These are phyloP conservation scores for Mortierella sp. DNA, from an alignment of 371 early-diverging fungal genomes.

Conservation along the genomic window DNA sequence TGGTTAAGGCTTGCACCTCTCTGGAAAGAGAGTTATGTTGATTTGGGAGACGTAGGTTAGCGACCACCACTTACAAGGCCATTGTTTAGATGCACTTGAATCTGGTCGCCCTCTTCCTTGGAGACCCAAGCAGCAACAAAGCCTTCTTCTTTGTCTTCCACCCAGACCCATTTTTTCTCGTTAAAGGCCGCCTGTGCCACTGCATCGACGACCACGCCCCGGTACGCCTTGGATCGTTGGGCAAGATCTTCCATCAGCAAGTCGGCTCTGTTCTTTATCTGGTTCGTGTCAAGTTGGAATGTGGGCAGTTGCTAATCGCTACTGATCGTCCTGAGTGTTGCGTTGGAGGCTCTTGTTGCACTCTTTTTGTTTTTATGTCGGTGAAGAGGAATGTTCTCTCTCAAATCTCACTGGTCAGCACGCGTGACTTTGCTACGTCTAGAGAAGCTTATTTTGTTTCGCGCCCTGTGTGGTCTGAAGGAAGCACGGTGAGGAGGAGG, in stretches of 20 bases:
- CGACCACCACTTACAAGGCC: constrained; percentile 67
- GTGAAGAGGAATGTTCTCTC: not conserved
- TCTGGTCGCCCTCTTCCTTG: constrained; percentile 73
- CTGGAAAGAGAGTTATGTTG: not conserved
- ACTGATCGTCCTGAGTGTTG: not conserved
- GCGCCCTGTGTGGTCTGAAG: not conserved
- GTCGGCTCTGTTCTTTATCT: no score
- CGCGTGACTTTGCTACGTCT: not conserved
- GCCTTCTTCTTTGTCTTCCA: constrained; percentile 89
- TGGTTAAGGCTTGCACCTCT: not conserved
- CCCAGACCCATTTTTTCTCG: constrained; percentile 97
- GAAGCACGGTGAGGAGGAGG: not conserved
- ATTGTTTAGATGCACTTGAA: constrained; percentile 77
- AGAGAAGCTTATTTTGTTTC: not conserved
- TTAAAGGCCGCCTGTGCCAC: constrained; percentile 81
- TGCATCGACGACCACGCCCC: constrained; percentile 68
- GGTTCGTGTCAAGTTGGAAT: no score
- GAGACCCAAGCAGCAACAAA: constrained; percentile 89
- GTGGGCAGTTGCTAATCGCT: not conserved
- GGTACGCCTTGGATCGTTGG: constrained; percentile 25
- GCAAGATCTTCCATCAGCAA: constrained; percentile 24
- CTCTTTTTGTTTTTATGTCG: no score
- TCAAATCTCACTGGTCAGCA: not conserved
- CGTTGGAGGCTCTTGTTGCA: not conserved
- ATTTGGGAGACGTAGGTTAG: not conserved